Evolutionary conservation across 2,329 filamentous ascomycete species (phyloP).

Genomic region (Neonectria magnoliae): DNA sequence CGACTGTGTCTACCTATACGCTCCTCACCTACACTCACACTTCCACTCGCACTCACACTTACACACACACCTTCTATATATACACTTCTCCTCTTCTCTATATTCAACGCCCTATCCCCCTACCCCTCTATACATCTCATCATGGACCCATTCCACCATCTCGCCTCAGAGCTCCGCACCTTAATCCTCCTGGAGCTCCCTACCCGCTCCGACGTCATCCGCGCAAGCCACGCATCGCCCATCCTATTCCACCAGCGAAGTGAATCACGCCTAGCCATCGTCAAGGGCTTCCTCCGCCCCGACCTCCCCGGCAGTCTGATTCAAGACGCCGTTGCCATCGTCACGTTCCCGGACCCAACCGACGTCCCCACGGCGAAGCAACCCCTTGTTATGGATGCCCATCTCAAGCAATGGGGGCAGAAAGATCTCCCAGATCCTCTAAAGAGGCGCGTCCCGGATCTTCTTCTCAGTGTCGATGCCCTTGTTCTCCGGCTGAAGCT

Average conservation of each 20-base stretch:
- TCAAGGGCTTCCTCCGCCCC: not conserved
- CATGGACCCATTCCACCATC: not conserved
- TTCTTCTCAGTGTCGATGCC: not conserved
- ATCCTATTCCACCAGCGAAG: not conserved
- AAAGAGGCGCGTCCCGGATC: not conserved
- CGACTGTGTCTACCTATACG: not conserved
- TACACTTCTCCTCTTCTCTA: not conserved
- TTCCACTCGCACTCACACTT: not conserved
- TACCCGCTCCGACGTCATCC: not conserved
- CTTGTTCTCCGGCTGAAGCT: not conserved
- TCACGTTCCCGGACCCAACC: not conserved
- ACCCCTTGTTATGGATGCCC: not conserved
- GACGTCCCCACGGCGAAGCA: not conserved
- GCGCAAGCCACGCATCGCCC: not conserved
- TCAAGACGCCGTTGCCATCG: slow-evolving; percentile 14
- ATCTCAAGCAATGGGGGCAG: not conserved
- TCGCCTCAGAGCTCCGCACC: not conserved
- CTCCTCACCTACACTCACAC: not conserved
- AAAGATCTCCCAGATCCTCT: slow-evolving; percentile 2
- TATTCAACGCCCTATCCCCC: not conserved
- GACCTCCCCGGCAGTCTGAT: not conserved
- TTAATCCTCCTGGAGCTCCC: not conserved
- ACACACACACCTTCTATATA: not conserved
- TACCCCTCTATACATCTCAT: not conserved
- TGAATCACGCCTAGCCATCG: not conserved